Conservation (phyloP, 2,329 filamentous ascomycete species). For the Paraphaeosphaeria sporulosa region DNA sequence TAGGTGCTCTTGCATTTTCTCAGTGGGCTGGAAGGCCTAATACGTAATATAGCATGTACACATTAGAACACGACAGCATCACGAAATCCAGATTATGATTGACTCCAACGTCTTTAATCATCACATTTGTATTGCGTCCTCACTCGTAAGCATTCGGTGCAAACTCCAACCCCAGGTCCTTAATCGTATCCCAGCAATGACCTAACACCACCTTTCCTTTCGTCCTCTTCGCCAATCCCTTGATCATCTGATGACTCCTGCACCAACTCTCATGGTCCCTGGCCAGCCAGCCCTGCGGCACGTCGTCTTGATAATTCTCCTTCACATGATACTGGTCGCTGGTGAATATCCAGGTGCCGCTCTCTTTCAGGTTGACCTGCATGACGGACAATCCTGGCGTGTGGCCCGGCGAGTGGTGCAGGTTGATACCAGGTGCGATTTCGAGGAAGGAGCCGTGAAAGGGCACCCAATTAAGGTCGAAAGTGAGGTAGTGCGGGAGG, state of each 20-base stretch:
- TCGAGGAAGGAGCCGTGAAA: conserved; percentile 44
- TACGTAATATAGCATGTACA: conserved; percentile 8
- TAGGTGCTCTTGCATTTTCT: conserved; percentile 15
- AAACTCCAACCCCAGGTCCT: conserved; percentile 32
- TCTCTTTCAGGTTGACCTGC: conserved; percentile 47
- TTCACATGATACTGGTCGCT: conserved; percentile 49
- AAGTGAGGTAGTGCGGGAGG: conserved; percentile 47
- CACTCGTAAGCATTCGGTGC: conserved; percentile 36
- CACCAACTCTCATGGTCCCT: conserved; percentile 49
- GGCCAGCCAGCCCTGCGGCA: conserved; percentile 49
- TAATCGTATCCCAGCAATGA: conserved; percentile 40
- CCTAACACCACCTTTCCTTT: conserved; percentile 37
- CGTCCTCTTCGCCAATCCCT: conserved; percentile 35
- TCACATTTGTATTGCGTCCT: neutral
- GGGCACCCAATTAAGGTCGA: conserved; percentile 48
- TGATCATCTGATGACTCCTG: conserved; percentile 40
- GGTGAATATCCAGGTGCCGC: conserved; percentile 49
- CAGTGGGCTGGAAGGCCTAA: neutral
- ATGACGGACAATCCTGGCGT: conserved; percentile 46
- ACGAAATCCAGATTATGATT: conserved; percentile 10
- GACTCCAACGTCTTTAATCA: neutral
- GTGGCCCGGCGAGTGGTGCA: conserved; percentile 47
- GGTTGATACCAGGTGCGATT: conserved; percentile 42
- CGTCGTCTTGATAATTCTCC: conserved; percentile 44
- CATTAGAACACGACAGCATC: neutral